phyloP scores from a whole-genome alignment of 1,139 yeast species.

The Geotrichum macrosporum region DNA sequence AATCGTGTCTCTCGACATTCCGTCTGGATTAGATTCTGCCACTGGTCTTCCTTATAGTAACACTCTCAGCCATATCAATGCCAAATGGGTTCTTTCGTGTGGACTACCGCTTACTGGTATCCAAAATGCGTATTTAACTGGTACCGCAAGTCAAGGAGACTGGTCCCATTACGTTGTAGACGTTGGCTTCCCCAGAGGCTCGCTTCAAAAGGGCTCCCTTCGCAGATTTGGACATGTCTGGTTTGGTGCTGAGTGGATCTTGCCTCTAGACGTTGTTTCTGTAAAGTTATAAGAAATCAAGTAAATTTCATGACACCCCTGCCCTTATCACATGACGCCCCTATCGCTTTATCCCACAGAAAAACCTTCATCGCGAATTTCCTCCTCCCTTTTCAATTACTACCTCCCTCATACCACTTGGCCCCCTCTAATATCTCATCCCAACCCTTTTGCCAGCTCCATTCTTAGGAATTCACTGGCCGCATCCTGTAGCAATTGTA shows the following conservation, averaged over 20 bases:
- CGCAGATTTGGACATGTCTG: constrained; percentile 44
- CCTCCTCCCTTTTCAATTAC: not conserved
- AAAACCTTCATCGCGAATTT: not conserved
- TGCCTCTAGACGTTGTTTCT: constrained; percentile 26
- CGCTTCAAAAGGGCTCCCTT: constrained; percentile 41
- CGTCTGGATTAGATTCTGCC: constrained; percentile 81
- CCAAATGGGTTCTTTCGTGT: constrained; percentile 59
- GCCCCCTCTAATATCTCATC: too few relatives aligned
- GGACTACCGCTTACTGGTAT: constrained; percentile 72
- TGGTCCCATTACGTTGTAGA: constrained; percentile 61
- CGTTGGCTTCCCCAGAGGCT: constrained; percentile 56
- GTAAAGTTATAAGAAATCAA: too few relatives aligned
- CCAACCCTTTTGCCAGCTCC: not conserved
- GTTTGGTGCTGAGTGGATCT: constrained; percentile 41
- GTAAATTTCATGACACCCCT: too few relatives aligned
- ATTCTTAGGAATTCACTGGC: not conserved
- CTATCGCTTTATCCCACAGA: not conserved
- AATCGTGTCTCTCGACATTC: constrained; percentile 69
- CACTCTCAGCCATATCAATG: constrained; percentile 28
- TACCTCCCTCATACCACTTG: not conserved
- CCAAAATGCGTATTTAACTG: constrained; percentile 52
- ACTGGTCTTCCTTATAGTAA: constrained; percentile 50
- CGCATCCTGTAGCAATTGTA: too few relatives aligned
- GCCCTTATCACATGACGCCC: not conserved
- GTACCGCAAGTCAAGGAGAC: constrained; percentile 41